A percentile compares a stretch with the other conserved stretches of the same genome.
Conservation (phyloP, 371 early-diverging fungal genomes). For the Saksenaea oblongispora region DNA sequence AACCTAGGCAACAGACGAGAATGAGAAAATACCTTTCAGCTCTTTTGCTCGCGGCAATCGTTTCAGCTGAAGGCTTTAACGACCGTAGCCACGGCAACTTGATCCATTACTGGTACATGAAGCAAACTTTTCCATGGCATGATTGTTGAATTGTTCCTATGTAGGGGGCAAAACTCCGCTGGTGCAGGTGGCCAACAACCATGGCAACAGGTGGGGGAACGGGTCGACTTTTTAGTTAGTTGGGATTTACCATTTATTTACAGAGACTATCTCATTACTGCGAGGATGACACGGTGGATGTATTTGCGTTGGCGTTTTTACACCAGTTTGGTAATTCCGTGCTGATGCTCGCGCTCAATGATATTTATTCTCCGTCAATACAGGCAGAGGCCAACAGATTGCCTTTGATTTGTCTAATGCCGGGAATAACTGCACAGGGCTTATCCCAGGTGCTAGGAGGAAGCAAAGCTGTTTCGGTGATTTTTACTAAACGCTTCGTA, state of each 20-base stretch:
- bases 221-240: background rate
- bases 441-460: background rate
- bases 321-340: constrained; percentile 40
- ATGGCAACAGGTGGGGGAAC: constrained; percentile 13
- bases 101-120: constrained; percentile 12
- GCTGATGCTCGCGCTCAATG: background rate
- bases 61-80: constrained; percentile 5
- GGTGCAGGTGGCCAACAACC: constrained; percentile 13
- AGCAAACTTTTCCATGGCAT: background rate
- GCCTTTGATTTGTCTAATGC: constrained; percentile 52
- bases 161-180: constrained; percentile 22
- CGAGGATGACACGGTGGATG: constrained; percentile 40
- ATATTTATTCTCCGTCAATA: background rate
- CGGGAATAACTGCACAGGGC: constrained; percentile 26
- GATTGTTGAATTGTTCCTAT: background rate
- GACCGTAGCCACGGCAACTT: constrained; percentile 9
- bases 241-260: too few species aligned
- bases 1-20: background rate
- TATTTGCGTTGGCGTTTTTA: constrained; percentile 55
- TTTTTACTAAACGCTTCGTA: background rate
- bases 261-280: constrained; percentile 39
- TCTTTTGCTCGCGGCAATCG: background rate
- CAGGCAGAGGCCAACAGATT: background rate
- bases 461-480: background rate
- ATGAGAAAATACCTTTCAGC: background rate